phyloP scores from a whole-genome alignment of 768 basidiomycete genomes.

The Russula earlei region DNA sequence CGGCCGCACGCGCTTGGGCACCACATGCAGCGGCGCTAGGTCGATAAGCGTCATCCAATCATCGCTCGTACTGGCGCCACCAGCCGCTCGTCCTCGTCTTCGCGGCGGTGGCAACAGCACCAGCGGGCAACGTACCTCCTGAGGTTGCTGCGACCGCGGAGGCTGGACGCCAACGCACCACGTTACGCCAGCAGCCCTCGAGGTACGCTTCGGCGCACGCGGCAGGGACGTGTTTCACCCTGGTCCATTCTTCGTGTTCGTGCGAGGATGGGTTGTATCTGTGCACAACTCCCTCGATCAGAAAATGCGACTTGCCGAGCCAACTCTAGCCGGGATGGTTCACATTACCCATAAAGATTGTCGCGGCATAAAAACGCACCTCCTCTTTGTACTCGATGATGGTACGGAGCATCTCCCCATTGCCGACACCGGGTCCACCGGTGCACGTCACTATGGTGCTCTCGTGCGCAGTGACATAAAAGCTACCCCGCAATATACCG shows the following conservation, averaged over 20 bases:
- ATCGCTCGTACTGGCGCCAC: constrained; percentile 29
- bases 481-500: constrained; percentile 82
- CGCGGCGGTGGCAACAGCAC: neutral
- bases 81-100: constrained; percentile 30
- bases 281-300: constrained; percentile 85
- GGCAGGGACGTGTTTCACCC: constrained; percentile 83
- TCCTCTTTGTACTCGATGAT: constrained; percentile 96
- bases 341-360: neutral
- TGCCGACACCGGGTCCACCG: constrained; percentile 40
- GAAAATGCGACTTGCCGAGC: constrained; percentile 81
- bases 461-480: constrained; percentile 83
- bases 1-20: constrained; percentile 83
- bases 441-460: constrained; percentile 74
- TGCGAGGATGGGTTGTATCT: constrained; percentile 57
- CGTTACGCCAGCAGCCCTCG: constrained; percentile 82
- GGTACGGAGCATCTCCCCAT: constrained; percentile 56
- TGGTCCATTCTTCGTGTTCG: constrained; percentile 63
- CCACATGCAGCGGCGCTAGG: constrained; percentile 51
- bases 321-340: constrained; percentile 46
- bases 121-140: neutral
- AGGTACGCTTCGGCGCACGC: constrained; percentile 69
- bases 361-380: constrained; percentile 35
- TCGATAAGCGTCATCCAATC: constrained; percentile 71
- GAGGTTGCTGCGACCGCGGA: neutral
- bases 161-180: constrained; percentile 69